A percentile compares a stretch with the other conserved stretches of the same genome.
Conservation (phyloP, 108 stramenopile genomes). For the Stephanodiscus triporus region DNA sequence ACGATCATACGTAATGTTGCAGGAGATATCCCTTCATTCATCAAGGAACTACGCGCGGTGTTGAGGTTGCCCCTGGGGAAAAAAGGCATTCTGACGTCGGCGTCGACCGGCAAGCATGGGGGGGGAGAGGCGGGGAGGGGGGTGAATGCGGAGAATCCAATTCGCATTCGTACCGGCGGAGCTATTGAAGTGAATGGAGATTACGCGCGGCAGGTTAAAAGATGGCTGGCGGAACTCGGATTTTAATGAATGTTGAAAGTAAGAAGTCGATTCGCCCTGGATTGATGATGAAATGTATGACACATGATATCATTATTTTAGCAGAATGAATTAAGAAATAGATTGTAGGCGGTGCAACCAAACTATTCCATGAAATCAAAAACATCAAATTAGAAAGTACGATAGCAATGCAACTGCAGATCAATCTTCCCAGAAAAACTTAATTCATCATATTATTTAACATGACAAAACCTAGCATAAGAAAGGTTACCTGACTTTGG, state of each 20-base stretch:
- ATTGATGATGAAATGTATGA: too few species aligned
- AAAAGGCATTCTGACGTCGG: constrained; percentile 31
- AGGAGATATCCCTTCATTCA: constrained; percentile 70
- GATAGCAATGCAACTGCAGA: too few species aligned
- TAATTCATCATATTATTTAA: too few species aligned
- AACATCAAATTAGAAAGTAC: neutral
- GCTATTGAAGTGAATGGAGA: constrained; percentile 87
- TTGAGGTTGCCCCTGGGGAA: constrained; percentile 56
- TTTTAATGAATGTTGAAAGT: constrained; percentile 51
- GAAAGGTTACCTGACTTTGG: too few species aligned
- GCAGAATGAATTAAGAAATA: neutral
- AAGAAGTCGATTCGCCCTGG: neutral
- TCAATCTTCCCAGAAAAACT: too few species aligned
- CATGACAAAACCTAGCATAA: too few species aligned
- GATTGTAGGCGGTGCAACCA: neutral
- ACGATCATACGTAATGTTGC: constrained; percentile 79
- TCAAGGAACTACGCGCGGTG: constrained; percentile 72
- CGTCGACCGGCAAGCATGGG: constrained; percentile 38
- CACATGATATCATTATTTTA: neutral
- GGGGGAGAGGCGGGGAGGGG: constrained; percentile 52
- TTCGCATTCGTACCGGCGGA: constrained; percentile 81
- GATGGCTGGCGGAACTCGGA: constrained; percentile 85
- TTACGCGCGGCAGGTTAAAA: constrained; percentile 64
- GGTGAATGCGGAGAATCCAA: constrained; percentile 52
- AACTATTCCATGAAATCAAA: neutral